Percentiles rank a stretch among this genome's conserved stretches.
These are phyloP conservation scores for Triticum urartu DNA, from an alignment of 176 grass and related monocot genomes.

Conservation along the genomic window DNA sequence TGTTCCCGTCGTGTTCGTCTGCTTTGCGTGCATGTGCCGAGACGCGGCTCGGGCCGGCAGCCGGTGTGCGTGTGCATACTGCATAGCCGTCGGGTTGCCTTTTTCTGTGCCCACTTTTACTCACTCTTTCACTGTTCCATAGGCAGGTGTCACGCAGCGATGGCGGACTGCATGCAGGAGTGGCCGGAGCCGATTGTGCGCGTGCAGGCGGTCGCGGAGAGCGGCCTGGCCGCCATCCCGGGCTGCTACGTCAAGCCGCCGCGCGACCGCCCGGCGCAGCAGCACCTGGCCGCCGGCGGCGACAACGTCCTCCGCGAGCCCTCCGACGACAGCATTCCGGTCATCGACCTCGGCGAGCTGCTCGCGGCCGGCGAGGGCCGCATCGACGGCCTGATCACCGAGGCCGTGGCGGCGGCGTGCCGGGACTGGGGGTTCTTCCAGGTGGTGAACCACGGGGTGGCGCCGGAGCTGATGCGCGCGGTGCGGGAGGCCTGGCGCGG, in stretches of 20 bases:
- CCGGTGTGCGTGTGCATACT: neutral
- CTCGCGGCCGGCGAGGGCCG: neutral
- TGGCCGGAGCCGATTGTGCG: conserved; percentile 79
- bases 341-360: conserved; percentile 60
- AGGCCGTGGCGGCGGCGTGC: conserved; percentile 60
- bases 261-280: conserved; percentile 46
- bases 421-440: conserved; percentile 88
- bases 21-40: neutral
- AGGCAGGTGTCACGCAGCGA: neutral
- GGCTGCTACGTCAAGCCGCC: conserved; percentile 67
- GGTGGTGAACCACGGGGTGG: conserved; percentile 79
- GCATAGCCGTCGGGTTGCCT: neutral
- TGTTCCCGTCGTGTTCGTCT: neutral
- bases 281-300: neutral
- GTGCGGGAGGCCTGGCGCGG: conserved; percentile 59
- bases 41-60: neutral
- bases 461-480: conserved; percentile 48
- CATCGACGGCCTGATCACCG: conserved; percentile 10
- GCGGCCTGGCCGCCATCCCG: conserved; percentile 60
- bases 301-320: neutral
- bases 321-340: conserved; percentile 47
- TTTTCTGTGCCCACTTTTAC: neutral
- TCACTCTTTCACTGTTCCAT: conserved; percentile 5
- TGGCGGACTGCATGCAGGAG: conserved; percentile 55
- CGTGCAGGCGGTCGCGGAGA: conserved; percentile 78